Base-by-base conservation (phyloP, 345 rosid genomes). In the Nephelium lappaceum region DNA sequence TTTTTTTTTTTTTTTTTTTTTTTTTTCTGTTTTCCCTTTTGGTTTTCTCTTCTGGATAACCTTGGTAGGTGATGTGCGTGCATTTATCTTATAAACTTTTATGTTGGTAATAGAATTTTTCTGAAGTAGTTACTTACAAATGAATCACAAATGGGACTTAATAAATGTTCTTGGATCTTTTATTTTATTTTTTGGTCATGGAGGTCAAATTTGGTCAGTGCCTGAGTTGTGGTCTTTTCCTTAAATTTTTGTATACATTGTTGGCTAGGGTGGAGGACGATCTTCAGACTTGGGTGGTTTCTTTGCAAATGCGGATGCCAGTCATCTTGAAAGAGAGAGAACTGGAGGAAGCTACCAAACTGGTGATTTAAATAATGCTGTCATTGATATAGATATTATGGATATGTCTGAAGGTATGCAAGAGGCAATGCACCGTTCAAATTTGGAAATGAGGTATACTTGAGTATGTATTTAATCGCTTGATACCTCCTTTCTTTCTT, bases 381-480 rank as follows among this genome's bases (percentile, higher is more conserved):
- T 58, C 77, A 76, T 79, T 67, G 97, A 86, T 81, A 69, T 92
- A 71, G 99, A 95, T 81, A 88, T 96, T 16, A 88, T 96, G 97
- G 98, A 96, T 81, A 93, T 96, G 97, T 90, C 99, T 64, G 98
- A 94, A 80, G 89, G 98, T 81, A 94, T 96, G 94, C 99, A 93
- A 87, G 97, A 94, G 80, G 99, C 99, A 15, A 89, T 96, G 98
- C 93, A 90, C 73, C 97, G 97, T 65, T 96, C 99, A 31, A 94
- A 88, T 84, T 83, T 96, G 90, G 99, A 96, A 84, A 84, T 92
- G 87, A 96, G 97, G 99, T 96, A 83, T 84, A 79, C 70, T 42
- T 77, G 80, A 77, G 80, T 83, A 74, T 76, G 83, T 83, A 49
- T 75, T 80, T 79, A 75, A 61, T 68, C 70, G 63, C 61, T 69